Percentiles rank a stretch among this genome's conserved stretches.
These are phyloP conservation scores for Saccharomycopsis schoenii DNA, from an alignment of 805 yeast genomes.

Conservation along the genomic window DNA sequence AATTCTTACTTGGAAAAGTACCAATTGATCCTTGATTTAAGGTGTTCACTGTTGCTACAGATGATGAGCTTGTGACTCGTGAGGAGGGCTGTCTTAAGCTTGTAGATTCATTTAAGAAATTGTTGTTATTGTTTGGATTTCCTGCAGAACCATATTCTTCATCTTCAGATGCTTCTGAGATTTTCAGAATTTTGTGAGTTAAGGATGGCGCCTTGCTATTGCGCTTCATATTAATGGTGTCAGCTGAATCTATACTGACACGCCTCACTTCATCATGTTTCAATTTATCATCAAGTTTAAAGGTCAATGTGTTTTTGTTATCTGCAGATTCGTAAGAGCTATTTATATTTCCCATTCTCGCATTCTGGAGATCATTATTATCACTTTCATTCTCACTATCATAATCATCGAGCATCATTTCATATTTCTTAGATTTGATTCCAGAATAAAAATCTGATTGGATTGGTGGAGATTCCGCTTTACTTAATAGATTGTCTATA, in stretches of 20 bases:
- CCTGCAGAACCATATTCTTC: background rate
- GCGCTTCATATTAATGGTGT: background rate
- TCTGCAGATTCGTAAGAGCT: background rate
- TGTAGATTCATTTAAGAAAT: background rate
- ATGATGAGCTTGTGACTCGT: background rate
- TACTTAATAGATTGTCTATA: constrained; percentile 6
- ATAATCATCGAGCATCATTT: background rate
- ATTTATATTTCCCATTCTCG: background rate
- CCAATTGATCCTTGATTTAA: background rate
- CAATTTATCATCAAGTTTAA: background rate
- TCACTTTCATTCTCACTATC: constrained; percentile 1
- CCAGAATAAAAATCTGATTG: constrained; percentile 15
- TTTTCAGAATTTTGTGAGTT: constrained; percentile 11
- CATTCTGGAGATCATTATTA: background rate
- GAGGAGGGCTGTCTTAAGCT: background rate
- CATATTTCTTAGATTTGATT: constrained; percentile 1
- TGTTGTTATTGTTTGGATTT: background rate
- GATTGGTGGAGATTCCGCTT: constrained; percentile 16
- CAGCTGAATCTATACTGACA: background rate
- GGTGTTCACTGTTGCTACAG: background rate
- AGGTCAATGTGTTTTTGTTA: background rate
- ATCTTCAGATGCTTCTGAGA: constrained; percentile 16
- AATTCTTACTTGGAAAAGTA: background rate
- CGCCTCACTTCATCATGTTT: background rate
- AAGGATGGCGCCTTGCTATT: background rate